Base-by-base conservation (phyloP, 495 filamentous ascomycete genomes). In the Penicillium argentinense region DNA sequence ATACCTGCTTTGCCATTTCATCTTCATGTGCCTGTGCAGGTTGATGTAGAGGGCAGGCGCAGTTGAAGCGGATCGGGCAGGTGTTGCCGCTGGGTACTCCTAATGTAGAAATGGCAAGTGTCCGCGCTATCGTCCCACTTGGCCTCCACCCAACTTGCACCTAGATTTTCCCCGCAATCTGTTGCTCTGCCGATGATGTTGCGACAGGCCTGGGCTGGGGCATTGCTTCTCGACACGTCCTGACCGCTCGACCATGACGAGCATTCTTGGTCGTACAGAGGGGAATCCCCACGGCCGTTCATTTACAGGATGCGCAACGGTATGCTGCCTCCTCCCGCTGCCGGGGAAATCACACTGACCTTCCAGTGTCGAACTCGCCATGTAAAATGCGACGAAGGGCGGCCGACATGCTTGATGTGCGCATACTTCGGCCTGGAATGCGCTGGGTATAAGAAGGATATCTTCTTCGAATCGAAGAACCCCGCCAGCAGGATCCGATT, bases 381-480 rank as follows among this genome's bases (percentile, higher is more conserved):
- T 51, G 45, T 52, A 4, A 62, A 63, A 48, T 66, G 56, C 36
- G 62, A 65, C 24, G 59, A 62, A 32, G 36, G 45, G 9, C 62
- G 53, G 3, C 62, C 53, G n/a, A 49, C 51, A 22, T 65, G 58
- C 42, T 43, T 44, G 14, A 53, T 60, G 49, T 65, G 62, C 30
- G 23, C 25, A 26, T 47, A 48, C 13, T 43, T 48, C 5, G 46
- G 50, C 0, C 16, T 59, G 2, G 7, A 34, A 2, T 62, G 56
- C 22, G 49, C 45, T 14, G 48, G 51, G 8, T 65, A 65, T 24
- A 54, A 58, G 28, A 65, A 60, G 2, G 50, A 54, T 16, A 46
- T 65, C 3, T 46, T 54, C 42, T 65, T 65, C 33, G 47, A 59
- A 21, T 44, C 42, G 5, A 47, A 51, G 16, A 51, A 39, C 25